Percentiles rank a stretch among this genome's conserved stretches.
phyloP scores from a whole-genome alignment of 345 rosid genomes.

The Salix dunnii region DNA sequence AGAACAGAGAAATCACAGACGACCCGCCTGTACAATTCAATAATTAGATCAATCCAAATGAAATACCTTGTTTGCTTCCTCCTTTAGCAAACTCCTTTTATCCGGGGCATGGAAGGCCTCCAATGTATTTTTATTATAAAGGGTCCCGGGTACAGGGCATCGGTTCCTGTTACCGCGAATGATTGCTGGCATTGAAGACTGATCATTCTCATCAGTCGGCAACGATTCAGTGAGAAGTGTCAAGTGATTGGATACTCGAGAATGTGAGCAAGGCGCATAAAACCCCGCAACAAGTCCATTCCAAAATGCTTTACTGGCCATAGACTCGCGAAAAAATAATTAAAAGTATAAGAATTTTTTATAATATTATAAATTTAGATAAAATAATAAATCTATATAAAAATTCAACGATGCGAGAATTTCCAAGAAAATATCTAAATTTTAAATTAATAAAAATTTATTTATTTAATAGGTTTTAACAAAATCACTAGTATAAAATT shows the following conservation, averaged over 20 bases:
- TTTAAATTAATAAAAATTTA: too few relatives aligned
- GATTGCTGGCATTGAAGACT: slow-evolving; percentile 22
- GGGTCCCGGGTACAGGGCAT: slow-evolving; percentile 74
- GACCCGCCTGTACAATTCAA: background rate
- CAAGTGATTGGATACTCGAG: slow-evolving; percentile 68
- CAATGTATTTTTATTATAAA: slow-evolving; percentile 76
- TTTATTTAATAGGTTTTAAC: too few relatives aligned
- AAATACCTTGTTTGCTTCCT: slow-evolving; percentile 68
- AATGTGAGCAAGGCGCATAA: slow-evolving; percentile 84
- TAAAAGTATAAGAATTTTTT: too few relatives aligned
- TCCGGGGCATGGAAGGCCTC: slow-evolving; percentile 65
- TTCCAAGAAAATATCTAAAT: too few relatives aligned
- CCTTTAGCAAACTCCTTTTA: slow-evolving; percentile 57
- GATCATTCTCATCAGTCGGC: slow-evolving; percentile 36
- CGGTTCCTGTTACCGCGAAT: slow-evolving; percentile 61
- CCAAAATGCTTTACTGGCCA: too few relatives aligned
- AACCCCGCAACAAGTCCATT: slow-evolving; percentile 43
- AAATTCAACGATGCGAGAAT: too few relatives aligned
- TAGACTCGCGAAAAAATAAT: too few relatives aligned
- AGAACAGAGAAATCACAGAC: background rate
- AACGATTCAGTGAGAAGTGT: slow-evolving; percentile 72
- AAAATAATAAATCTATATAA: too few relatives aligned
- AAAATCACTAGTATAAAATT: too few relatives aligned
- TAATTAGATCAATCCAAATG: background rate
- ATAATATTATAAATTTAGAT: too few relatives aligned